Evolutionary conservation across 176 grass and related monocot genomes (phyloP).

Genomic region (Avena sativa): DNA sequence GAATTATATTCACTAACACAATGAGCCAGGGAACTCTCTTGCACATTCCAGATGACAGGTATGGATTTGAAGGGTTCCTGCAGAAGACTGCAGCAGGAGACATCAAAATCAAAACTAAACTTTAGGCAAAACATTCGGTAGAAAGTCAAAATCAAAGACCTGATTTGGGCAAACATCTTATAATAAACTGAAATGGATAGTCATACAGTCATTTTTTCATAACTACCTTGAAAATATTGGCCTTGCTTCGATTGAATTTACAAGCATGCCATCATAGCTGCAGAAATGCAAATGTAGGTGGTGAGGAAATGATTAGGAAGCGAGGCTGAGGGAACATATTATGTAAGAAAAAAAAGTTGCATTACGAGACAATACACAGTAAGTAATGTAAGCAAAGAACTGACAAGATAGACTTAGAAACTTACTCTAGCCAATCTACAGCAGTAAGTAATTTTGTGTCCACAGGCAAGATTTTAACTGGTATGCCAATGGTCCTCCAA

Average conservation of each 20-base stretch:
- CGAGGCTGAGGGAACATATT: conserved; percentile 46
- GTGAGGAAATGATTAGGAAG: conserved; percentile 69
- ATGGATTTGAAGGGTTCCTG: conserved; percentile 99
- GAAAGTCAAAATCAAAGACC: conserved; percentile 44
- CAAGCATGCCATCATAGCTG: conserved; percentile 93
- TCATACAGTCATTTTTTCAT: conserved; percentile 40
- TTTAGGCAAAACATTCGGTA: conserved; percentile 5
- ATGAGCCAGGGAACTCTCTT: conserved; percentile 75
- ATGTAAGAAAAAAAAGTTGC: conserved; percentile 17
- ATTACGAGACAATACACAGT: neutral
- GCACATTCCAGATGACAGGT: conserved; percentile 96
- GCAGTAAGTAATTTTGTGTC: conserved; percentile 34
- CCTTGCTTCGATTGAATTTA: conserved; percentile 85
- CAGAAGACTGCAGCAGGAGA: conserved; percentile 72
- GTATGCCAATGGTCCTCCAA: conserved; percentile 71
- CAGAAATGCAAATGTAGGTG: conserved; percentile 80
- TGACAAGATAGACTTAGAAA: conserved; percentile 48
- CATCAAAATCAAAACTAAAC: neutral
- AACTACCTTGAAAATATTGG: conserved; percentile 86
- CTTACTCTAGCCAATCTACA: conserved; percentile 97
- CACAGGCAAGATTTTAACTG: conserved; percentile 58
- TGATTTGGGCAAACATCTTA: conserved; percentile 38
- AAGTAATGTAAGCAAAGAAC: conserved; percentile 32
- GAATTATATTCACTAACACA: conserved; percentile 62
- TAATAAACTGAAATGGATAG: conserved; percentile 29